Evolutionary conservation across 1,284 basidiomycete species (phyloP), one percentile per base, ranked within the genome.

Genomic region (Rhodofomes roseus): DNA sequence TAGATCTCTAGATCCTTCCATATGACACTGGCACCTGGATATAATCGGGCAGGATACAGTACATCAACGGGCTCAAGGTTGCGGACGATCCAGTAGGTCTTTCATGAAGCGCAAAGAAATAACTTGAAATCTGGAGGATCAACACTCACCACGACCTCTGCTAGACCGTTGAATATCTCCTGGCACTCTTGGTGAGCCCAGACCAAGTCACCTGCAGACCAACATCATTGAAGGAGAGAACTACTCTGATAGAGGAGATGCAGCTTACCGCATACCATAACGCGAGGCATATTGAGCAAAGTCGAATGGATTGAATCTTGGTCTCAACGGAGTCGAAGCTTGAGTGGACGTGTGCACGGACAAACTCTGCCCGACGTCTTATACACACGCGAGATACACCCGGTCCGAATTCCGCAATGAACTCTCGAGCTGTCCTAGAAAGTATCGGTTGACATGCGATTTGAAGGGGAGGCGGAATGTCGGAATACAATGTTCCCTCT

Each of bases 81-180:
- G n/a, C n/a, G n/a, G n/a, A n/a, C n/a, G n/a, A n/a, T n/a, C n/a
- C n/a, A n/a, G n/a, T n/a, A n/a, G n/a, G n/a, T n/a, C n/a, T n/a
- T n/a, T n/a, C n/a, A n/a, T n/a, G n/a, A n/a, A n/a, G n/a, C n/a
- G n/a, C n/a, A n/a, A n/a, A n/a, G n/a, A n/a, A n/a, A n/a, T n/a
- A n/a, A n/a, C n/a, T n/a, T n/a, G n/a, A n/a, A n/a, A n/a, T n/a
- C n/a, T n/a, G n/a, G n/a, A n/a, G n/a, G n/a, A n/a, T n/a, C n/a
- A n/a, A n/a, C 22, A 81, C 91, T 69, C 70, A 95, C 93, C 53
- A 94, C 77, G 27, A 94, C 79, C 56, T 94, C 87, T 46, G 92
- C 86, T 56, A 92, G 80, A 52, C 80, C 78, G 1, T 80, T 79
- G 43, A 93, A 81, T 64, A 94, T 79, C 46, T 82, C 73, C 57